Base-by-base conservation (phyloP, 257 asterid species). In the Eucommia ulmoides region DNA sequence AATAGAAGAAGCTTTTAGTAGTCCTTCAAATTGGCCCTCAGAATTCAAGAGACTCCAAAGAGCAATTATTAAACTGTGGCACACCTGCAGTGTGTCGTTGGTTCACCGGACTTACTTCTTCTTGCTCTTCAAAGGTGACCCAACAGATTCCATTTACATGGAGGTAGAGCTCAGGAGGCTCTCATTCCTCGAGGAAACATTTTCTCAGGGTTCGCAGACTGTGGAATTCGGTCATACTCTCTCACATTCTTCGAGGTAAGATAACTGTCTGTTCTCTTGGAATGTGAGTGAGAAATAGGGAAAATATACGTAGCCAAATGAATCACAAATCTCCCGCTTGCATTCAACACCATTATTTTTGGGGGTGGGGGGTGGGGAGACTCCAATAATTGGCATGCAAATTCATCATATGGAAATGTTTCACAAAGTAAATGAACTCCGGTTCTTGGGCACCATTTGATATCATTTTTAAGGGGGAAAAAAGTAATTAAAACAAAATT, bases 161-260 rank as follows among this genome's bases (percentile, higher is more conserved):
- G 87, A 81, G 77, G 95, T 91, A 0, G 99, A 91, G 61, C 24
- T 81, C 55, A 74, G 96, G 67, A 80, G 95, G 69, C 70, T 86
- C 76, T 64, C 59, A 47, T 91, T 73, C 74, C 75, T 87, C 55
- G 79, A 67, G 61, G 74, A 81, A 18, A 73, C 72, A 64, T 87
- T 78, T 65, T 57, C 83, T 18, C 66, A 52, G 17, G 83, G 88
- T 45, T 84, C 71, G 61, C 71, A 70, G 44, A 83, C 91, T 50
- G 45, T 64, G n/a, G 68, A 79, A 24, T 78, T 79, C 56, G 94
- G 91, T 19, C 73, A 58, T 20, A 47, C 61, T 19, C 54, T 83
- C 50, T 70, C 94, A 2, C 67, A 78, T 12, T 59, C 77, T 64
- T 66, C 85, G 23, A 84, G 95, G 97, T 88, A 70, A 69, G 49